Conservation (phyloP, 176 grass and related monocot species). For the Avena eriantha region DNA sequence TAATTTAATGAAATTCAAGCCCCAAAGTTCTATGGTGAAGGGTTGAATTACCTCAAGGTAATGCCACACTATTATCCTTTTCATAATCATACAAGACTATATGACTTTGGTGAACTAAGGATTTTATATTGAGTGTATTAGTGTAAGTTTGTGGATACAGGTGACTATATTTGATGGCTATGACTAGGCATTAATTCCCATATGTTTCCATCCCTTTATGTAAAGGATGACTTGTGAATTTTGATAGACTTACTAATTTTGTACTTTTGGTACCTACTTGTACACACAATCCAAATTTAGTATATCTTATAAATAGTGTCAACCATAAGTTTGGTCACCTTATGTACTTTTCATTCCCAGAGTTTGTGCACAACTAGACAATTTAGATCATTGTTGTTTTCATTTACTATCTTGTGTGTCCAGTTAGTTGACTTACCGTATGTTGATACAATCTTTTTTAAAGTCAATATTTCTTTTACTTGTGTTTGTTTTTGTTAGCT, state of each 20-base stretch:
- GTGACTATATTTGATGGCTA: constrained; percentile 84
- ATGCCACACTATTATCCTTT: neutral
- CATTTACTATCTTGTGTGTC: neutral
- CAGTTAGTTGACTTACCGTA: neutral
- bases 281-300: neutral
- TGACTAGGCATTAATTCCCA: constrained; percentile 58
- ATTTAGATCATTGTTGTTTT: neutral
- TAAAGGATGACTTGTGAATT: neutral
- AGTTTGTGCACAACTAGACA: neutral
- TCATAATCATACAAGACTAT: neutral
- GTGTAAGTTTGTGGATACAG: constrained; percentile 78
- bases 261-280: neutral
- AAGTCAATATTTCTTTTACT: neutral
- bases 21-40: constrained; percentile 85
- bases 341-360: neutral
- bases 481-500: too few species aligned
- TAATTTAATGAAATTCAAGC: constrained; percentile 77
- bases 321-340: neutral
- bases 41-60: constrained; percentile 87
- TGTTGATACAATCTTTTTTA: neutral
- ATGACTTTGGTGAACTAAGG: neutral
- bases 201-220: neutral
- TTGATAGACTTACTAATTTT: neutral
- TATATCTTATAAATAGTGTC: neutral
- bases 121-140: neutral